Conservation (phyloP, 192 early-diverging fungal species). For the Phycomyces blakesleeanus region DNA sequence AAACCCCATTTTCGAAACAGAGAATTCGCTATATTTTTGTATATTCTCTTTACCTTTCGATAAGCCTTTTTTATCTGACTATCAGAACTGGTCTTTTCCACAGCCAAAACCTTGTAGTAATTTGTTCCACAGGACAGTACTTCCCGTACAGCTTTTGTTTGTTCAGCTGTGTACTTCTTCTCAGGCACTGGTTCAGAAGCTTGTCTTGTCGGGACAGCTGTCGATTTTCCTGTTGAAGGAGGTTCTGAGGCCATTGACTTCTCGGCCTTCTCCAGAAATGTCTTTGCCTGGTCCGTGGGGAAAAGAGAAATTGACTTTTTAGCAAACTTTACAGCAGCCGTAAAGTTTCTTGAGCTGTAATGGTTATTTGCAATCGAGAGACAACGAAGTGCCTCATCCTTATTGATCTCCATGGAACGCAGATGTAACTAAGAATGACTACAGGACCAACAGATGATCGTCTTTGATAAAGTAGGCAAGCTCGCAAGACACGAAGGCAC, state of each 20-base stretch:
- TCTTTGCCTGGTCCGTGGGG: conserved; percentile 64
- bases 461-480: no score
- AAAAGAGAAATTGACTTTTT: conserved; percentile 78
- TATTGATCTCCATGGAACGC: conserved; percentile 73
- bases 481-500: neutral
- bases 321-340: conserved; percentile 73
- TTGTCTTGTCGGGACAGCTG: conserved; percentile 14
- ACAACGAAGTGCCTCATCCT: conserved; percentile 80
- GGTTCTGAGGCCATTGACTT: conserved; percentile 25
- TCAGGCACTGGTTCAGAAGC: conserved; percentile 4
- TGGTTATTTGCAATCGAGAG: conserved; percentile 72
- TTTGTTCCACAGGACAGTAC: conserved; percentile 73
- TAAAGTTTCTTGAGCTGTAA: conserved; percentile 56
- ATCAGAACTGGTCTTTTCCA: conserved; percentile 72
- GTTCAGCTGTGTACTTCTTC: conserved; percentile 72
- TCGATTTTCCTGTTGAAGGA: conserved; percentile 16
- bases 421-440: neutral
- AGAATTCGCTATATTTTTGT: no score
- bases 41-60: conserved; percentile 86
- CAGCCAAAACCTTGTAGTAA: conserved; percentile 78
- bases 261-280: conserved; percentile 41
- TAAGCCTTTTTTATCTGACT: conserved; percentile 91
- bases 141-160: conserved; percentile 69
- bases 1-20: no score
- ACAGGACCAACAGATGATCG: no score